Evolutionary conservation across 2,329 filamentous ascomycete species (phyloP), one percentile per base, ranked within the genome.

Genomic region (Arthrobotrys entomopaga): DNA sequence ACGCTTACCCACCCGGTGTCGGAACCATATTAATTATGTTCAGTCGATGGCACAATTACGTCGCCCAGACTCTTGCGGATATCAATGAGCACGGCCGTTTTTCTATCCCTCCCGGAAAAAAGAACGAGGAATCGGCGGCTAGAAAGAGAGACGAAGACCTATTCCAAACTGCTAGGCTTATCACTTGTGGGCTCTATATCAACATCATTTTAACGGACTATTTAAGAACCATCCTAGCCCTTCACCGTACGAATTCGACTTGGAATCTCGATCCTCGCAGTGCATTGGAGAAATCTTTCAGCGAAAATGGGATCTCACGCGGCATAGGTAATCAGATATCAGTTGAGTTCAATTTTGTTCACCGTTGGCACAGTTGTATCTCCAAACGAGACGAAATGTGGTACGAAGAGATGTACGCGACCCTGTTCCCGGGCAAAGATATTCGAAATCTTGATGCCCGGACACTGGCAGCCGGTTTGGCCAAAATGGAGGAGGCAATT

Each of bases 71-170:
- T 74, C 83, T 97, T 16, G 91, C 91, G 0, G 83, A 86, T n/a
- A 94, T 97, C 81, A 97, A 97, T 78, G 93, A 97, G 78, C 87
- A 88, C 50, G 89, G 88, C 15, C 87, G 91, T 20, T 97, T 97
- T 81, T 87, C 85, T 0, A 89, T 88, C 72, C 91, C 92, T 0
- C 79, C 83, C 0, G 81, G 83, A 3, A 79, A 82, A 0, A 78
- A 82, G 0, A 84, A 84, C 1, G 87, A 89, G 48, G 83, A 80
- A 63, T 79, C 81, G 26, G 82, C 83, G 4, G 90, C 87, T 88
- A 86, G 85, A 77, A 91, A 90, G 81, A 87, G 89, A 66, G 91
- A 93, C 77, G 87, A 92, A 58, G 90, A 93, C 74, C 82, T 93
- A 0, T 94, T 93, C 83, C 90, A 94, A 80, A 92, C 90, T 0